Evolutionary conservation across 2,329 filamentous ascomycete genomes (phyloP).

Genomic region (Magnaporthiopsis incrustans): DNA sequence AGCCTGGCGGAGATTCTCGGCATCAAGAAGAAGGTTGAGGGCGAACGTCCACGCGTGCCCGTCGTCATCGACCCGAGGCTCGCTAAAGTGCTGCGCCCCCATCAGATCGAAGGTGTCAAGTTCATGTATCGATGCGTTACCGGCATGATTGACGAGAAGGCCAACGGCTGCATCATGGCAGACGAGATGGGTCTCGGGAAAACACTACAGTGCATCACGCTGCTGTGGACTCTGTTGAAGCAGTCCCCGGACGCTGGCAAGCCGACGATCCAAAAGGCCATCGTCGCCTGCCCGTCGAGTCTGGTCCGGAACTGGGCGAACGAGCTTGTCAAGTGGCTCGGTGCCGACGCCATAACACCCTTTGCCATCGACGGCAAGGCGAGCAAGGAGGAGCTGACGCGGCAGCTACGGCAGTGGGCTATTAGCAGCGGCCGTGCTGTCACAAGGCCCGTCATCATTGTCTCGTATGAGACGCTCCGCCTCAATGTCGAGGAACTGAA

Average conservation of each 20-base stretch:
- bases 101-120: constrained; percentile 97
- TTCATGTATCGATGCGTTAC: constrained; percentile 95
- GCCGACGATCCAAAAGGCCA: constrained; percentile 87
- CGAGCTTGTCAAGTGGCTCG: constrained; percentile 93
- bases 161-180: constrained; percentile 98
- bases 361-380: constrained; percentile 97
- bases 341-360: constrained; percentile 79
- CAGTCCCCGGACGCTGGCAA: constrained; percentile 95
- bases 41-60: constrained; percentile 77
- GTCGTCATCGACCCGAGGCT: constrained; percentile 92
- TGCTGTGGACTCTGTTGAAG: constrained; percentile 95
- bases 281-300: constrained; percentile 94
- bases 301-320: constrained; percentile 98
- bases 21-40: constrained; percentile 81
- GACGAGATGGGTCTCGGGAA: constrained; percentile 99
- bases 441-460: constrained; percentile 88
- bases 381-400: constrained; percentile 83
- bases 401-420: constrained; percentile 90
- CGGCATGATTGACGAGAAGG: constrained; percentile 87
- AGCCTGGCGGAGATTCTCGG: constrained; percentile 92
- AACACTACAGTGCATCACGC: constrained; percentile 90
- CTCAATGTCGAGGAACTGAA: constrained; percentile 86
- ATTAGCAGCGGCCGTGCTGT: constrained; percentile 84
- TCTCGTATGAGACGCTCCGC: constrained; percentile 93
- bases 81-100: constrained; percentile 82